Conservation (phyloP, 176 grass and related monocot genomes). For the Oryza meridionalis region DNA sequence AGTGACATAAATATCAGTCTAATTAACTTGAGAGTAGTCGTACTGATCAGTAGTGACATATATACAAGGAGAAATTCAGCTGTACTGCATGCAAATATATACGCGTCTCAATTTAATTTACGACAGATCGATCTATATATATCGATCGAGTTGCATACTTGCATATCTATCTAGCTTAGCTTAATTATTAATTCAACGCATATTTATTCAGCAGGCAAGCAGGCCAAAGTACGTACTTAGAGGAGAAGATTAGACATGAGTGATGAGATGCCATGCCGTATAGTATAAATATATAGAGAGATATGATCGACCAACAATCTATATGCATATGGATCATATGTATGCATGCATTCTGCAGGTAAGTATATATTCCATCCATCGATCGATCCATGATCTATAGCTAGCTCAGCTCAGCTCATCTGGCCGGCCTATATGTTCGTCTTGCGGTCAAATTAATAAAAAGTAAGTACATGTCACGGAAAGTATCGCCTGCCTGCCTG, state of each 20-base stretch:
- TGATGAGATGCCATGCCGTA: background rate
- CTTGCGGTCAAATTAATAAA: background rate
- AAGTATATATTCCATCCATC: background rate
- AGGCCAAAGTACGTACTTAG: background rate
- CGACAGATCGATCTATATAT: background rate
- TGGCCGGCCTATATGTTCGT: background rate
- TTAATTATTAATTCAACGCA: background rate
- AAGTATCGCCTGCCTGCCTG: constrained; percentile 39
- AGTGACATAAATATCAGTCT: background rate
- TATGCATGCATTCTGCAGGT: background rate
- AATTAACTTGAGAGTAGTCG: background rate
- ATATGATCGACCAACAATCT: background rate
- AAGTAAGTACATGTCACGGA: constrained; percentile 52
- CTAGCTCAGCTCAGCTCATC: background rate
- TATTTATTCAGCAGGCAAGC: background rate
- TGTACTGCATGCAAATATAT: background rate
- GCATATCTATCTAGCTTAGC: background rate
- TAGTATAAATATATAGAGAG: background rate
- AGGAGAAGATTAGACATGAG: background rate
- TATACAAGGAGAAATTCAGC: background rate
- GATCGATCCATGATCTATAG: background rate
- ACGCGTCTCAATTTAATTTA: background rate
- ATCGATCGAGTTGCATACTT: background rate
- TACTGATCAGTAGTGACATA: background rate
- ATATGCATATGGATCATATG: background rate